Base-by-base conservation (phyloP, 2,329 filamentous ascomycete species). In the Fusarium sp. region DNA sequence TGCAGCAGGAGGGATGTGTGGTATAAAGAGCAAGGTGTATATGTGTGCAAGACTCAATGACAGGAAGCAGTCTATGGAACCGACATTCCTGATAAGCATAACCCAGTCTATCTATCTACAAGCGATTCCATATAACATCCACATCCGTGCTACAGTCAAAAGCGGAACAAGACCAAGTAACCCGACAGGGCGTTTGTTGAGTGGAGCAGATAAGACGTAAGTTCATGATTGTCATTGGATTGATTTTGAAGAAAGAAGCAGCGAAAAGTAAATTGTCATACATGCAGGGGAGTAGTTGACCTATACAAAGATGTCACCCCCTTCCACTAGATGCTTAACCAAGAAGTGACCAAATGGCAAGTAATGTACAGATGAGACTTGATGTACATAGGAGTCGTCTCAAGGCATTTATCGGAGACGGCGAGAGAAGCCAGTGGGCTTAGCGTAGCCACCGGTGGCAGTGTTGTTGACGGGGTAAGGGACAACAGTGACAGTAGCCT, bases 381-480 rank as follows among this genome's bases (percentile, higher is more conserved):
- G 59, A 70, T 74, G 67, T 73, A 74, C 62, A 61, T 51, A 64
- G 42, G 50, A 61, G 45, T 68, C 57, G 41, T 33, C 67, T 65
- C 45, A 47, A 61, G 54, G 65, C 66, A 71, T 73, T 74, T 81
- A 82, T 67, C 78, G 80, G 72, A 78, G 75, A 61, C 80, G 78
- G 63, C 78, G 77, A 63, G 78, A 77, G 72, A 79, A 80, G 71
- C 82, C 83, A 60, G 82, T 81, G 65, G 83, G 81, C 44, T 70
- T 68, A 41, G 81, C 78, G 39, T 73, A 77, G 56, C 81, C 81
- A 69, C 77, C 69, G 51, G 81, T 70, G 55, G 83, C 82, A 65
- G 79, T 79, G 80, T 83, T 83, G 71, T 78, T 78, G 57, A 77
- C 79, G 55, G 85, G 85, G 81, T 81, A 85, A 72, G 85, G 85